Evolutionary conservation across 805 yeast species (phyloP), one percentile per base, ranked within the genome.

Genomic region (Priceomyces haplophilus): DNA sequence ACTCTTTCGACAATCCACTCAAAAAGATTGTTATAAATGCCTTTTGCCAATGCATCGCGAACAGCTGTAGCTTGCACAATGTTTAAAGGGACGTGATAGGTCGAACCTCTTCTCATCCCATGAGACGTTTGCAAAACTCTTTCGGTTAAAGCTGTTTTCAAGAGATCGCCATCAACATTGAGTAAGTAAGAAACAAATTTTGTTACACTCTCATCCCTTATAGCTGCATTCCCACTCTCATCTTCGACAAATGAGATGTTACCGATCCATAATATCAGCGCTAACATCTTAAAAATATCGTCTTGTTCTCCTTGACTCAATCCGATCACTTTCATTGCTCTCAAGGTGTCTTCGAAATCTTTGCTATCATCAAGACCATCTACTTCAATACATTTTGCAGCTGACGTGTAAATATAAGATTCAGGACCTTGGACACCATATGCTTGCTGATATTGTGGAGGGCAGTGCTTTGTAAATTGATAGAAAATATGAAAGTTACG

Each of bases 1-100:
- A 93, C 96, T 58, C 98, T 80, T 42, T 75, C 86, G 13, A 93
- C 98, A 56, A 93, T 89, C 97, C 98, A 90, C 47, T 93, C 98
- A 57, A 93, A 93, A 44, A 93, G 69, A 56, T 90, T 90, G 61
- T 82, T 88, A 70, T 93, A 93, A 38, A 93, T 75, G 2, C 96
- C 97, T 66, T 90, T 93, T 4, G 98, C 96, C 38, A 93, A 71
- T 3, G 97, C 97, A 64, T 93, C 98, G 53, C 90, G 80, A 10
- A 89, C 97, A 0, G 99, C 96, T 2, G 83, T 83, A 0, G 99
- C 98, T 65, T 93, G 99, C 1, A 85, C 89, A 27, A 78, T 74
- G 58, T 93, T 93, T 52, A 93, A 75, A 1, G 99, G 98, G 34
- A 88, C 93, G 60, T 93, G 97, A 59, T 91, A 93, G 6, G 91